Conservation (phyloP, 2,329 filamentous ascomycete species). For the Dryadomyces quercivorus region DNA sequence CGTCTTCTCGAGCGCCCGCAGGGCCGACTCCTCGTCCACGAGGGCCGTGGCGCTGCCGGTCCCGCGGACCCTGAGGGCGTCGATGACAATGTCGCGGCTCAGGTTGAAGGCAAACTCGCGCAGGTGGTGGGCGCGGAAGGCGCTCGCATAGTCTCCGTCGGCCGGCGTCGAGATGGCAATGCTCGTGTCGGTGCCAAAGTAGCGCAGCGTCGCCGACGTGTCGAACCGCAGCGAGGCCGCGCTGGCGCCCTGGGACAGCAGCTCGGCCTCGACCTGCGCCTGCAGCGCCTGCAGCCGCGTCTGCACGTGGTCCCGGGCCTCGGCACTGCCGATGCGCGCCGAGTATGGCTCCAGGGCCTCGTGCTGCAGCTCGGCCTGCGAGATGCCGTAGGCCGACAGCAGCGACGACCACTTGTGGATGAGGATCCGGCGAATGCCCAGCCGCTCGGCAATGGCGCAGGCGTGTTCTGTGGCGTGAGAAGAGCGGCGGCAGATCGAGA, state of each 20-base stretch:
- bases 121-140: conserved; percentile 55
- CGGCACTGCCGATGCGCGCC: not conserved
- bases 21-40: not conserved
- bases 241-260: not conserved
- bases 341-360: not conserved
- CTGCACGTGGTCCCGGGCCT: not conserved
- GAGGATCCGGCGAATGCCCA: not conserved
- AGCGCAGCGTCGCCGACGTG: not conserved
- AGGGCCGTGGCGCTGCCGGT: conserved; percentile 27
- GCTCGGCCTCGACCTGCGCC: not conserved
- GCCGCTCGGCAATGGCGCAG: not conserved
- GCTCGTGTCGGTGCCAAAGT: not conserved
- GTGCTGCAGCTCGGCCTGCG: not conserved
- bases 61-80: conserved; percentile 56
- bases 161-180: not conserved
- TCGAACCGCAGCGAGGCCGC: not conserved
- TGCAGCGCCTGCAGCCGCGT: not conserved
- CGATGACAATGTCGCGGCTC: conserved; percentile 57
- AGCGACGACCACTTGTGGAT: not conserved
- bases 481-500: too few relatives aligned
- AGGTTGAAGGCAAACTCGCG: conserved; percentile 62
- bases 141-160: conserved; percentile 31
- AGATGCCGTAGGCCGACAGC: conserved; percentile 47
- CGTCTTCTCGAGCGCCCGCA: not conserved
- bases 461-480: not conserved